Conservation (phyloP, 371 early-diverging fungal species). For the Catenaria anguillulae region DNA sequence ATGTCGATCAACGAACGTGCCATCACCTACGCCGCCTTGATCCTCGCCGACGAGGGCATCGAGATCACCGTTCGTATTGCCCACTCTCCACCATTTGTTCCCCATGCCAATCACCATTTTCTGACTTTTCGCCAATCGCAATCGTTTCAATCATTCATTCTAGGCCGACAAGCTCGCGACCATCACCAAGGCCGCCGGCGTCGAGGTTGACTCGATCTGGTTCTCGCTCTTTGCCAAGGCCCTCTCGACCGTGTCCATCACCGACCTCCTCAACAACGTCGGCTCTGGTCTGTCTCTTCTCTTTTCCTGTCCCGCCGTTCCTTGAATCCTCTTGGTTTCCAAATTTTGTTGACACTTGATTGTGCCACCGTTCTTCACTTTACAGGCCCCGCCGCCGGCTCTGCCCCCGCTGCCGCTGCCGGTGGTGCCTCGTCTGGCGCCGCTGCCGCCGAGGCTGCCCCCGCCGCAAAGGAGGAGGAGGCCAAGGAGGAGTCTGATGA, state of each 20-base stretch:
- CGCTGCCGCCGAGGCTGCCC: conserved; percentile 44
- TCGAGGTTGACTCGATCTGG: conserved; percentile 91
- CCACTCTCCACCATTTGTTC: neutral
- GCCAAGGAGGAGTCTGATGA: neutral
- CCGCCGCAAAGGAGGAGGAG: conserved; percentile 10
- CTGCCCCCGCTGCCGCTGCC: conserved; percentile 24
- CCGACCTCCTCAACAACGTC: conserved; percentile 78
- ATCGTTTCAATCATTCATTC: neutral
- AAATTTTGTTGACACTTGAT: neutral
- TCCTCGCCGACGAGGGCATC: conserved; percentile 92
- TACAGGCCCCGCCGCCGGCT: conserved; percentile 13
- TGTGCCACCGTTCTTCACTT: neutral
- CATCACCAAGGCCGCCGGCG: conserved; percentile 80
- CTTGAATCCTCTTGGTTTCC: too few relatives aligned
- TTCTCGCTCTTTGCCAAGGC: conserved; percentile 94
- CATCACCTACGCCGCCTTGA: conserved; percentile 91
- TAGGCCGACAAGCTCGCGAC: conserved; percentile 91
- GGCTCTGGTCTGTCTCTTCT: conserved; percentile 40
- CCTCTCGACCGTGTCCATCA: conserved; percentile 82
- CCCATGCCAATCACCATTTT: neutral
- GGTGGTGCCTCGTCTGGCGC: conserved; percentile 48
- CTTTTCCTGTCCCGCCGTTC: neutral
- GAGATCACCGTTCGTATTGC: conserved; percentile 75
- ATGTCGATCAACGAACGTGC: conserved; percentile 57
- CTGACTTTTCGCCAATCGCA: conserved; percentile 1